Evolutionary conservation across 1,284 basidiomycete species (phyloP).

Genomic region (Neonothopanus nambi): DNA sequence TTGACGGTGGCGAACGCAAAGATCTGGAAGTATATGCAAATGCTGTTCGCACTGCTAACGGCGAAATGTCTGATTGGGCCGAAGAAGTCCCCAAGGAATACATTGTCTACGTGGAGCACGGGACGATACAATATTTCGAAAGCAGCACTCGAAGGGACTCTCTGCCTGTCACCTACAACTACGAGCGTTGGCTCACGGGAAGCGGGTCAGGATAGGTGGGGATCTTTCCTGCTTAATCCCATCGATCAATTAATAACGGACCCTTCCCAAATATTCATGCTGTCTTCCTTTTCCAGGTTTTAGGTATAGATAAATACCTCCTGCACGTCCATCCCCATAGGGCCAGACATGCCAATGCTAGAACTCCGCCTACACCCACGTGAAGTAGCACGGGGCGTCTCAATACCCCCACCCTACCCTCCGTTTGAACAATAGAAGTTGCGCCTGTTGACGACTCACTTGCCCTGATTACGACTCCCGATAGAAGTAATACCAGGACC

Average conservation of each 20-base stretch:
- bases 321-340: conserved; percentile 48
- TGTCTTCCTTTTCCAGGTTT: background rate
- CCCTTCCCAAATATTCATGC: too few relatives aligned
- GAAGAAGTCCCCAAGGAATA: conserved; percentile 45
- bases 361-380: conserved; percentile 38
- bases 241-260: too few relatives aligned
- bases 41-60: conserved; percentile 51
- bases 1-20: conserved; percentile 45
- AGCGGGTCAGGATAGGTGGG: background rate
- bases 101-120: conserved; percentile 41
- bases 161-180: conserved; percentile 39
- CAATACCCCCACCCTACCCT: conserved; percentile 32
- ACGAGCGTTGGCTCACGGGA: conserved; percentile 38
- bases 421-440: conserved; percentile 22
- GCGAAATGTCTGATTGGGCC: conserved; percentile 38
- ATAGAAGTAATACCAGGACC: conserved; percentile 28
- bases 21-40: conserved; percentile 56
- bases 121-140: conserved; percentile 30
- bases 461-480: conserved; percentile 29
- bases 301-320: conserved; percentile 19
- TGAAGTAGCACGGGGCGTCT: conserved; percentile 36
- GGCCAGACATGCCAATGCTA: conserved; percentile 41
- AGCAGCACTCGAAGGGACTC: conserved; percentile 29
- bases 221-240: too few relatives aligned
- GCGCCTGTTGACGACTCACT: conserved; percentile 26